Evolutionary conservation across 768 basidiomycete species (phyloP).

Genomic region (Solioccasus polychromus): DNA sequence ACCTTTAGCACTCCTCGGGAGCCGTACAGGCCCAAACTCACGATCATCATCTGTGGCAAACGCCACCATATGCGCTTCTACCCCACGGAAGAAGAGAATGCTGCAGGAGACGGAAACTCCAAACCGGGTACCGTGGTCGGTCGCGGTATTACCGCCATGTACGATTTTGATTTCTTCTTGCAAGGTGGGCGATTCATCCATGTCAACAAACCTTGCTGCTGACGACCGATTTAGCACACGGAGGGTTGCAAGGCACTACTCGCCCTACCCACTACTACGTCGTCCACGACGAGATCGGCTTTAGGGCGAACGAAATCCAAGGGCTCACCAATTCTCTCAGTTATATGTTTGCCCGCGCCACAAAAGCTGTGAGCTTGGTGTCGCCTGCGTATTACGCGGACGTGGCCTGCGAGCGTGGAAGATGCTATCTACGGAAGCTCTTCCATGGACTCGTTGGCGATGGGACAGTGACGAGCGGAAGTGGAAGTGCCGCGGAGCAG

Average conservation of each 20-base stretch:
- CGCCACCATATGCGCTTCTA: constrained; percentile 59
- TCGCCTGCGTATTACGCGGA: constrained; percentile 44
- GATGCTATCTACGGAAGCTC: constrained; percentile 51
- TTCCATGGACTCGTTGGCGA: constrained; percentile 34
- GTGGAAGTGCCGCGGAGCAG: constrained; percentile 43
- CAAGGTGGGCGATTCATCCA: constrained; percentile 35
- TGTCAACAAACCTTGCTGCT: not conserved
- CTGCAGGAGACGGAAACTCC: constrained; percentile 48
- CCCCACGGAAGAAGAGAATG: constrained; percentile 42
- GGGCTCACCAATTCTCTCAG: constrained; percentile 52
- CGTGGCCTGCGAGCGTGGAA: constrained; percentile 51
- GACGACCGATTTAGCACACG: constrained; percentile 34
- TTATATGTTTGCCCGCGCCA: constrained; percentile 61
- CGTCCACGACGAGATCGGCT: constrained; percentile 50
- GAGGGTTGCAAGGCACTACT: constrained; percentile 47
- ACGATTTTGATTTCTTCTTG: constrained; percentile 55
- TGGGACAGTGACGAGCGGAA: constrained; percentile 31
- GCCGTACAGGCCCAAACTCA: constrained; percentile 45
- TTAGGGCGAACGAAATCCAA: constrained; percentile 50
- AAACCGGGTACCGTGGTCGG: constrained; percentile 54
- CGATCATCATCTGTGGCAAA: constrained; percentile 56
- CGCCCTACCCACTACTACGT: constrained; percentile 56
- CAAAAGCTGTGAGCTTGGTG: constrained; percentile 40
- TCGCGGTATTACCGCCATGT: constrained; percentile 51
- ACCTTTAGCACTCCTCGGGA: constrained; percentile 35